phyloP scores from a whole-genome alignment of 2,329 filamentous ascomycete genomes.

The Chaetomium globosum region DNA sequence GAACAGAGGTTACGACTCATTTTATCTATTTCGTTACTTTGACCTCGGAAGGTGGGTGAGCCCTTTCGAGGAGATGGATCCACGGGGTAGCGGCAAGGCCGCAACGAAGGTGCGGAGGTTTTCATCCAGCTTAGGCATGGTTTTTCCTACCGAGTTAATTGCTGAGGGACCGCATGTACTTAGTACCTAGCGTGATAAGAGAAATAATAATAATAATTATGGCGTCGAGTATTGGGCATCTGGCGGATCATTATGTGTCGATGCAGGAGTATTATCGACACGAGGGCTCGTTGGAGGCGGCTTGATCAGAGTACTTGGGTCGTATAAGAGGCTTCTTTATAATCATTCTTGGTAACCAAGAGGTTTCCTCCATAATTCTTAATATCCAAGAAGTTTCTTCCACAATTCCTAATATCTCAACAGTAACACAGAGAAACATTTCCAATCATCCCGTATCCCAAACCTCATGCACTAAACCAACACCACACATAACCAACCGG shows the following conservation, averaged over 20 bases:
- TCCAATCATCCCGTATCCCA: background rate
- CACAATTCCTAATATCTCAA: background rate
- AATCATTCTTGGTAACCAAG: background rate
- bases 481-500: background rate
- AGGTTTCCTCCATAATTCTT: background rate
- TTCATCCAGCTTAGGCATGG: no score
- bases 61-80: no score
- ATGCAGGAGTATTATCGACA: conserved; percentile 16
- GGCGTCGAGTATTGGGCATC: conserved; percentile 9
- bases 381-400: background rate
- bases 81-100: no score
- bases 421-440: background rate
- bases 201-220: no score
- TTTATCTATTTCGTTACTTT: no score
- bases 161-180: no score
- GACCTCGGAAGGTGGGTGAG: no score
- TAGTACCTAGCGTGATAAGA: no score
- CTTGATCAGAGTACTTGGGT: background rate
- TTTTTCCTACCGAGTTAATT: no score
- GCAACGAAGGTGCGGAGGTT: no score
- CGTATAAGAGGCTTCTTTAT: background rate
- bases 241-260: conserved; percentile 10
- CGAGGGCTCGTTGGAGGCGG: conserved; percentile 18
- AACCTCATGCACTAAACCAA: background rate
- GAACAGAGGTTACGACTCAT: no score